Conservation (phyloP, 331 rosid species). For the Pyracantha coccinea region DNA sequence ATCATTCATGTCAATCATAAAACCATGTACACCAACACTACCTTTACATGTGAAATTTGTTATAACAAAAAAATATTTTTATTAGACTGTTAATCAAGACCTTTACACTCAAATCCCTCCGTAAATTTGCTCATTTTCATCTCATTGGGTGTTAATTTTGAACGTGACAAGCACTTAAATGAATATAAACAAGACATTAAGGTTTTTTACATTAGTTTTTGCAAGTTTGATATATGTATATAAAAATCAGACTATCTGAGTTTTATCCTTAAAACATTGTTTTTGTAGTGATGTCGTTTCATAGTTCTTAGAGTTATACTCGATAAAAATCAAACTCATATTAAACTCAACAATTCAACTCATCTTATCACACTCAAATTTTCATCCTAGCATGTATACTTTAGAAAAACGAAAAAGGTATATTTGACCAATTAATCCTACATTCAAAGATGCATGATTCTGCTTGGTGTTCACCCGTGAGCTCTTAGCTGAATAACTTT, state of each 20-base stretch:
- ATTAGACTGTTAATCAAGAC: neutral
- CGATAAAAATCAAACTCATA: neutral
- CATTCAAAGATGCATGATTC: neutral
- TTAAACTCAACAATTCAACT: neutral
- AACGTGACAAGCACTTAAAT: neutral
- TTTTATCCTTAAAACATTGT: too few species aligned
- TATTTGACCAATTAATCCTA: neutral
- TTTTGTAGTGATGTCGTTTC: too few species aligned
- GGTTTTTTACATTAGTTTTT: neutral
- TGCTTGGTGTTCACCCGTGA: neutral
- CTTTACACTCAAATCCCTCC: neutral
- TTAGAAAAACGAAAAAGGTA: neutral
- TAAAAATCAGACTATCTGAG: too few species aligned
- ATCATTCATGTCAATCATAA: conserved; percentile 2
- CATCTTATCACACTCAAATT: neutral
- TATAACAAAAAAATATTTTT: neutral
- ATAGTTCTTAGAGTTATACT: too few species aligned
- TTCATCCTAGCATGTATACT: neutral
- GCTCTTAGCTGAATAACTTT: neutral
- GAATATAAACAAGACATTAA: neutral
- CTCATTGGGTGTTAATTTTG: neutral
- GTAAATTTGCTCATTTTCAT: neutral
- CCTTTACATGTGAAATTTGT: neutral
- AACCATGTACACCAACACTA: neutral
- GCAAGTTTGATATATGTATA: neutral